Evolutionary conservation across 225 moss, liverwort and hornwort species (phyloP).

Genomic region (Bryoerythrophyllum caledonicum): DNA sequence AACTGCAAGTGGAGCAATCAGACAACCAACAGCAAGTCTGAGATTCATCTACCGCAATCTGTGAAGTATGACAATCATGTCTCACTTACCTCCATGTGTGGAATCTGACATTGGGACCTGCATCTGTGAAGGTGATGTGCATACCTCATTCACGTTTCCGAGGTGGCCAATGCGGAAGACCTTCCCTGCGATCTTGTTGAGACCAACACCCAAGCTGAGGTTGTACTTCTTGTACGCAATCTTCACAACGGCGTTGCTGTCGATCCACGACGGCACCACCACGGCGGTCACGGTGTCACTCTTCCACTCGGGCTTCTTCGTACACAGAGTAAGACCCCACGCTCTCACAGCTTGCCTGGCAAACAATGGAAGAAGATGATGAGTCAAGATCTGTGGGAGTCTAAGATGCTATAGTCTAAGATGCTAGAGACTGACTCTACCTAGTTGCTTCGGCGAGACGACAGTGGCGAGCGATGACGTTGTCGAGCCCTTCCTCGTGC

Average conservation of each 20-base stretch:
- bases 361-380: neutral
- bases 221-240: constrained; percentile 90
- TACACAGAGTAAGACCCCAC: constrained; percentile 79
- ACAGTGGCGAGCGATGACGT: constrained; percentile 69
- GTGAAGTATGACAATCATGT: too few species aligned
- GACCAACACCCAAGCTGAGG: constrained; percentile 82
- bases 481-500: constrained; percentile 76
- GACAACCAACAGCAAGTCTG: too few species aligned
- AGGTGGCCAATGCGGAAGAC: constrained; percentile 93
- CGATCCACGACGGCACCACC: constrained; percentile 59
- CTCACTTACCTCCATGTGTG: too few species aligned
- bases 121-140: too few species aligned
- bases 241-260: constrained; percentile 68
- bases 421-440: constrained; percentile 26
- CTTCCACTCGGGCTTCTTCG: constrained; percentile 64
- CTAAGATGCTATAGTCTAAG: too few species aligned
- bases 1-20: constrained; percentile 45
- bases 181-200: constrained; percentile 72
- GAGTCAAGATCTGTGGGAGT: too few species aligned
- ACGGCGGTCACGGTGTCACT: constrained; percentile 90
- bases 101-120: too few species aligned
- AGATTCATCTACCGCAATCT: too few species aligned
- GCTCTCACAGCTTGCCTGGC: constrained; percentile 61
- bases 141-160: constrained; percentile 82
- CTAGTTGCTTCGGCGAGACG: constrained; percentile 80